Evolutionary conservation across 148 eudicot genomes (phyloP).

Genomic region (Fallopia convolvulus): DNA sequence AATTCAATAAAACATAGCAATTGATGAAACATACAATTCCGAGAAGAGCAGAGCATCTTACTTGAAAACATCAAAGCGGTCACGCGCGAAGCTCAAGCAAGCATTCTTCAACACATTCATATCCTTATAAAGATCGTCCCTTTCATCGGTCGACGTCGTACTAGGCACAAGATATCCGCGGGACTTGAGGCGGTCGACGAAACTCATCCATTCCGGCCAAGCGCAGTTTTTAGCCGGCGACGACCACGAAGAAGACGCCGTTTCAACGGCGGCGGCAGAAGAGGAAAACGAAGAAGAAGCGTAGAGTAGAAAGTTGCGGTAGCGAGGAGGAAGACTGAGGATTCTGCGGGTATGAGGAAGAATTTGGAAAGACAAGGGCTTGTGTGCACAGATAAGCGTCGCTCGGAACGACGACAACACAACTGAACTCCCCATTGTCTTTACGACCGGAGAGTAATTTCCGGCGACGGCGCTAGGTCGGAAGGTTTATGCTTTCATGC

Average conservation of each 20-base stretch:
- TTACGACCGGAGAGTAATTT: not conserved
- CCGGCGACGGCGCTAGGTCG: not conserved
- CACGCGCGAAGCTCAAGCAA: constrained; percentile 70
- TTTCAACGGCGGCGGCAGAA: constrained; percentile 15
- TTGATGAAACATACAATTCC: not conserved
- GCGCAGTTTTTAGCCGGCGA: constrained; percentile 31
- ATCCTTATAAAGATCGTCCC: constrained; percentile 31
- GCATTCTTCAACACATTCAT: constrained; percentile 55
- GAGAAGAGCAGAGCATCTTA: constrained; percentile 8
- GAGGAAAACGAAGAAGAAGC: constrained; percentile 19
- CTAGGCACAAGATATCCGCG: constrained; percentile 49
- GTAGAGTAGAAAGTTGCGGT: not conserved
- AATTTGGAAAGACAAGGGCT: constrained; percentile 14
- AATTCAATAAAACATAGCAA: not conserved
- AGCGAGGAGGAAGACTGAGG: constrained; percentile 5
- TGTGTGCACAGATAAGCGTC: constrained; percentile 7
- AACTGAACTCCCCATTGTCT: constrained; percentile 3
- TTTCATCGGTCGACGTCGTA: not conserved
- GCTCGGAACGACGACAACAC: constrained; percentile 9
- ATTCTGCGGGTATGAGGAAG: not conserved
- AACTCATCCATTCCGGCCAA: constrained; percentile 92
- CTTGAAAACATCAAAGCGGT: constrained; percentile 73
- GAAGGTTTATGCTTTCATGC: not conserved
- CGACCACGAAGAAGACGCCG: not conserved
- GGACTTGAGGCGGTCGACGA: constrained; percentile 55